Conservation (phyloP, 805 yeast species). For the Starmerella bombicola region DNA sequence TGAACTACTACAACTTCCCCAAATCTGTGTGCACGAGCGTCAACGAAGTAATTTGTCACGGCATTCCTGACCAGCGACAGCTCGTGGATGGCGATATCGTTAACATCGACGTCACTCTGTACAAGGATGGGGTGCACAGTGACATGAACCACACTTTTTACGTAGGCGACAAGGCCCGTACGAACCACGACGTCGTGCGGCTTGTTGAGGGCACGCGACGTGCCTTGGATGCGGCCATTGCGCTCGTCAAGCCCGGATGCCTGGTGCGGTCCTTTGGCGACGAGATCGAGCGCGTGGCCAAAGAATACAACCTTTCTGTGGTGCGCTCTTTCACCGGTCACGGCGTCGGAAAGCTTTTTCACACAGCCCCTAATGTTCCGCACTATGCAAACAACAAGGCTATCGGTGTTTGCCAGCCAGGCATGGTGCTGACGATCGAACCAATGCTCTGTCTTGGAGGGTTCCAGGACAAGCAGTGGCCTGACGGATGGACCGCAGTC, state of each 20-base stretch:
- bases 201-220: slow-evolving; percentile 89
- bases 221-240: slow-evolving; percentile 72
- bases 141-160: slow-evolving; percentile 95
- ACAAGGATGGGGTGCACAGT: slow-evolving; percentile 78
- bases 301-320: slow-evolving; percentile 64
- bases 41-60: slow-evolving; percentile 93
- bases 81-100: slow-evolving; percentile 89
- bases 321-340: slow-evolving; percentile 90
- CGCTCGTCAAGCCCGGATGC: slow-evolving; percentile 78
- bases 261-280: slow-evolving; percentile 80
- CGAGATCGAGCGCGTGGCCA: slow-evolving; percentile 76
- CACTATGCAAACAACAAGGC: slow-evolving; percentile 92
- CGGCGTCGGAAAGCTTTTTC: slow-evolving; percentile 79
- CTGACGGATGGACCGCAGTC: slow-evolving; percentile 92
- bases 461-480: slow-evolving; percentile 77
- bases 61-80: slow-evolving; percentile 83
- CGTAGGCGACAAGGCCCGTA: slow-evolving; percentile 76
- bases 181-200: slow-evolving; percentile 71
- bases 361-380: slow-evolving; percentile 82
- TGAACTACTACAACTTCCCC: slow-evolving; percentile 88
- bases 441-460: slow-evolving; percentile 90
- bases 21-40: slow-evolving; percentile 86
- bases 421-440: slow-evolving; percentile 93
- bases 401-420: slow-evolving; percentile 86
- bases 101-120: slow-evolving; percentile 78